Base-by-base conservation (phyloP, 176 grass and related monocot species). In the Elaeis guineensis region DNA sequence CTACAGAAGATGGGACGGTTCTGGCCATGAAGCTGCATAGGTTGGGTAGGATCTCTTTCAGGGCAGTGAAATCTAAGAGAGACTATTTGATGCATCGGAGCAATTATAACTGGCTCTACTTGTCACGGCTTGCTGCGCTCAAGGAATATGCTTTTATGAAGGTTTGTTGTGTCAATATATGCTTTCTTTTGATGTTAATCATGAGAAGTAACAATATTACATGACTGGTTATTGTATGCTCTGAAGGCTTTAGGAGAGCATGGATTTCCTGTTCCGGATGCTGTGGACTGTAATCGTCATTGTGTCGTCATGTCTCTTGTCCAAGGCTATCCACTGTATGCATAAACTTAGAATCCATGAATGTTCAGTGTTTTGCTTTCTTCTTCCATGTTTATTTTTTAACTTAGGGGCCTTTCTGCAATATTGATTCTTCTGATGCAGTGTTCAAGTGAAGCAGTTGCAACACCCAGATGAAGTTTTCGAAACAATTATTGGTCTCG, bases 131-230 rank as follows among this genome's bases (percentile, higher is more conserved):
- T 17, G 84, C 87, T 30, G 87, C 84, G 12, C 69, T 91, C 7
- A 97, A 97, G 56, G 93, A 97, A 78, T 97, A 75, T 78, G 81
- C 93, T 55, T 97, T 91, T 62, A 91, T 97, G 93, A 97, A 91
- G 87, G 84, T 90, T 3, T 55, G 19, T 25, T 69, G 28, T 54
- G 3, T 49, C 12, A 65, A 17, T 9, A 19, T 15, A 8, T 23
- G 3, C 55, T 75, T 67, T 44, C 6, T 72, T 9, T 48, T 11
- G 35, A 8, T 0, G 1, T 39, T 9, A 11, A 39, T 8, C 35
- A 39, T 39, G 7, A 39, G 9, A 39, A 39, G 35, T 39, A 39
- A 7, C n/a, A 17, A 19, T 4, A 3, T 23, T 75, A 26, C 58
- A 19, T 18, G 51, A 60, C 49, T 57, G 23, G 66, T 69, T 64